A percentile compares a stretch with the other conserved stretches of the same genome.
Conservation (phyloP, 495 filamentous ascomycete species). For the Aspergillus homomorphus region DNA sequence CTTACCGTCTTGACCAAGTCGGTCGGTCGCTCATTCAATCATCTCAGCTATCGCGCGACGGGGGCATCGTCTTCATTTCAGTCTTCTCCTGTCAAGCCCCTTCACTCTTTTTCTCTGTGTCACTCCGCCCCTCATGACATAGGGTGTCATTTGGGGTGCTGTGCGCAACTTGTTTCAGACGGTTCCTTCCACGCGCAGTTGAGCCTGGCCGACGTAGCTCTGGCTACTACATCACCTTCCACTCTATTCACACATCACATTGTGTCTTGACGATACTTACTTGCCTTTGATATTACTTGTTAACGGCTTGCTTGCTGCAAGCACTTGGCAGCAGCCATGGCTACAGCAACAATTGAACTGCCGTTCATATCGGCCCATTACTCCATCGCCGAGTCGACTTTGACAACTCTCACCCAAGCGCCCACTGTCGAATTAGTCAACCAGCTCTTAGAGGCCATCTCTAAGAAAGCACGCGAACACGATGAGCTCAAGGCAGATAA, state of each 20-base stretch:
- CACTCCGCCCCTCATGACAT: neutral
- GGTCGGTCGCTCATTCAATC: neutral
- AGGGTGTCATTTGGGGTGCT: neutral
- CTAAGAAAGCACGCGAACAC: slow-evolving; percentile 71
- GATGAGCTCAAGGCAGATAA: slow-evolving; percentile 80
- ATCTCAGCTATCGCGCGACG: neutral
- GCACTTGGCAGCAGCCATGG: slow-evolving; percentile 54
- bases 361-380: slow-evolving; percentile 74
- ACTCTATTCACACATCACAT: neutral
- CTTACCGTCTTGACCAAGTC: neutral
- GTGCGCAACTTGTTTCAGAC: neutral
- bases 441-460: slow-evolving; percentile 62
- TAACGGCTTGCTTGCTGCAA: slow-evolving; percentile 21
- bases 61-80: neutral
- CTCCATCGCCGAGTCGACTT: slow-evolving; percentile 63
- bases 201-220: neutral
- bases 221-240: neutral
- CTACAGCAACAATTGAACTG: slow-evolving; percentile 69
- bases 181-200: neutral
- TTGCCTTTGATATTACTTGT: neutral
- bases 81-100: neutral
- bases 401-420: slow-evolving; percentile 61
- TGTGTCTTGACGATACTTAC: neutral
- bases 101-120: neutral
- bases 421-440: slow-evolving; percentile 77